Evolutionary conservation across 768 basidiomycete species (phyloP).

Genomic region (Hygrocybe punicea): DNA sequence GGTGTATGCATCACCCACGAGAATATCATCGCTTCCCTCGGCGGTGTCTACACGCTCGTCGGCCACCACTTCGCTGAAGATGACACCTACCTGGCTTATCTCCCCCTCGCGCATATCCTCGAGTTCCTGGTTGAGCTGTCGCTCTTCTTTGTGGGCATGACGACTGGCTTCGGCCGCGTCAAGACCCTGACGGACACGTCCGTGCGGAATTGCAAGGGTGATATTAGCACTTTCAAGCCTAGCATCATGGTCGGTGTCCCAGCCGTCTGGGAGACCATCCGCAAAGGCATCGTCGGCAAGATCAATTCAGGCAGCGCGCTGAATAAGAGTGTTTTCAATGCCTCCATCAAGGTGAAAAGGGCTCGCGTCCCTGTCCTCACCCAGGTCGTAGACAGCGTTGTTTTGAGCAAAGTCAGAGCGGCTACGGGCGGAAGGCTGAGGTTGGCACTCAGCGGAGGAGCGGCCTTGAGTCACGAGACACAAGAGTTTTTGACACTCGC

Average conservation of each 20-base stretch:
- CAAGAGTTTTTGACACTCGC: slow-evolving; percentile 86
- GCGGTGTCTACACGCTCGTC: slow-evolving; percentile 72
- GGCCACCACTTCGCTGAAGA: slow-evolving; percentile 56
- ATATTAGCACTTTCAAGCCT: slow-evolving; percentile 78
- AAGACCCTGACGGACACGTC: slow-evolving; percentile 95
- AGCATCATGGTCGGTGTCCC: slow-evolving; percentile 94
- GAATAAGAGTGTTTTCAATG: slow-evolving; percentile 76
- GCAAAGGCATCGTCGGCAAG: slow-evolving; percentile 88
- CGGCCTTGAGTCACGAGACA: slow-evolving; percentile 79
- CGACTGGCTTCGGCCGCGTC: slow-evolving; percentile 84
- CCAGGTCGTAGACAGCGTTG: slow-evolving; percentile 66
- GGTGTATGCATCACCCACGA: slow-evolving; percentile 86
- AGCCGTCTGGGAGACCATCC: slow-evolving; percentile 94
- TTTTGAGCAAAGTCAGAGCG: slow-evolving; percentile 71
- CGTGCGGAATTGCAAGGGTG: slow-evolving; percentile 83
- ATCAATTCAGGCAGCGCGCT: slow-evolving; percentile 64
- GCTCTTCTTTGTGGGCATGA: slow-evolving; percentile 73
- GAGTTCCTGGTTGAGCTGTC: slow-evolving; percentile 90
- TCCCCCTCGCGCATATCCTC: slow-evolving; percentile 92
- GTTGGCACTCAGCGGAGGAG: slow-evolving; percentile 79
- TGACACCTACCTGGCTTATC: slow-evolving; percentile 83
- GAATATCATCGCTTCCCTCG: slow-evolving; percentile 83
- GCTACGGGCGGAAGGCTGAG: slow-evolving; percentile 88
- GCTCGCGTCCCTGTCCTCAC: slow-evolving; percentile 61
- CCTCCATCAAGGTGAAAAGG: slow-evolving; percentile 74